Evolutionary conservation across 2,329 filamentous ascomycete species (phyloP).

Genomic region (Beauveria sp.): DNA sequence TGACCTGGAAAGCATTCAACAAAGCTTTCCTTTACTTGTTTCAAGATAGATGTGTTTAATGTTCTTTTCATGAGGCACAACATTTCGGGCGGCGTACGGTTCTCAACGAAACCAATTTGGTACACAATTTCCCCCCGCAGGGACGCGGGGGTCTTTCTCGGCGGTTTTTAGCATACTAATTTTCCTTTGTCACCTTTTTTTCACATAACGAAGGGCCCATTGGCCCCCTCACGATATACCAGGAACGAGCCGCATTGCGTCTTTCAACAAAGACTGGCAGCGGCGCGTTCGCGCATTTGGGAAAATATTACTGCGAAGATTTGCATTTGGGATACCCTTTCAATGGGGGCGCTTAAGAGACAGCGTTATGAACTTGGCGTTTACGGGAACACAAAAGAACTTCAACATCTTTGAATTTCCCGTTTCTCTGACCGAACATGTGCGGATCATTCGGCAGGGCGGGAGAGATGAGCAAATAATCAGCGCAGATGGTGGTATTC

Average conservation of each 20-base stretch:
- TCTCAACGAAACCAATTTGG: constrained; percentile 38
- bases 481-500: constrained; percentile 3
- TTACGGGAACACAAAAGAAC: constrained; percentile 38
- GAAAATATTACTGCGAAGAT: constrained; percentile 20
- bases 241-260: constrained; percentile 31
- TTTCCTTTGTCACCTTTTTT: constrained; percentile 20
- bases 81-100: constrained; percentile 33
- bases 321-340: constrained; percentile 34
- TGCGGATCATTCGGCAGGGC: constrained; percentile 25
- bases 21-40: constrained; percentile 27
- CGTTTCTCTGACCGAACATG: constrained; percentile 27
- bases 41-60: constrained; percentile 30
- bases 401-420: constrained; percentile 39
- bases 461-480: constrained; percentile 14
- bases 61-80: constrained; percentile 30
- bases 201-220: constrained; percentile 13
- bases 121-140: constrained; percentile 20
- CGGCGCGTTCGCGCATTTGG: constrained; percentile 30
- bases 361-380: constrained; percentile 25
- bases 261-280: constrained; percentile 40
- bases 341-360: constrained; percentile 24
- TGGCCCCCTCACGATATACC: constrained; percentile 24
- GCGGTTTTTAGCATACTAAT: constrained; percentile 27
- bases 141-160: constrained; percentile 20
- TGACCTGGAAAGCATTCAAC: constrained; percentile 33